phyloP scores from a whole-genome alignment of 257 asterid genomes.

The Ligustrum vulgare region DNA sequence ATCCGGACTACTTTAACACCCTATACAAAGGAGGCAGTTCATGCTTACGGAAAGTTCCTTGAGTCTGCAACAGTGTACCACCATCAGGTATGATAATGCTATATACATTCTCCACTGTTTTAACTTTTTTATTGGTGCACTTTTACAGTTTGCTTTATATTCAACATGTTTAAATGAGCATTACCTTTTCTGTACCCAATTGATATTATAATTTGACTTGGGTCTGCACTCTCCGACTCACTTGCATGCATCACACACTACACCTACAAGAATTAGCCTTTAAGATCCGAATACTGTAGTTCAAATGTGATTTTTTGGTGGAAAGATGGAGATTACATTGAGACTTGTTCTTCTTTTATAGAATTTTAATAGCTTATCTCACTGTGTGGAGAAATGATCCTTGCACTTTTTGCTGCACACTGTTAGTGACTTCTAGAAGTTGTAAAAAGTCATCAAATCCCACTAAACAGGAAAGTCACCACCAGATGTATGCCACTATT shows the following conservation, averaged over 20 bases:
- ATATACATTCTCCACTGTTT: neutral
- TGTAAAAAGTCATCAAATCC: neutral
- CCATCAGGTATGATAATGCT: conserved; percentile 51
- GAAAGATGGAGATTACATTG: neutral
- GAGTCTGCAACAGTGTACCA: conserved; percentile 79
- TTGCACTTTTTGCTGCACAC: no score
- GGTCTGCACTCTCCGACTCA: neutral
- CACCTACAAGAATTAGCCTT: neutral
- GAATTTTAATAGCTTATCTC: neutral
- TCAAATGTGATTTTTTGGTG: neutral
- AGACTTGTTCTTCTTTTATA: neutral
- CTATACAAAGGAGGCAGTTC: conserved; percentile 56
- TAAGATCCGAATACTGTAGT: neutral
- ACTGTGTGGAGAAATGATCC: no score
- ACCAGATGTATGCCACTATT: neutral
- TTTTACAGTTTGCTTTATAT: neutral
- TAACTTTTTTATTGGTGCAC: neutral
- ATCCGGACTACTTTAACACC: conserved; percentile 56
- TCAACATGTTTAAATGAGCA: neutral
- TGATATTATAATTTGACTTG: neutral
- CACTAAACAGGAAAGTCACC: neutral
- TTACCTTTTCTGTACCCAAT: neutral
- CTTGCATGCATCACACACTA: neutral
- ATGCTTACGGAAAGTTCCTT: conserved; percentile 66
- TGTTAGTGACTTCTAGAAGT: neutral